Percentiles rank a stretch among this genome's conserved stretches.
phyloP scores from a whole-genome alignment of 805 yeast genomes.

The Candida railenensis region DNA sequence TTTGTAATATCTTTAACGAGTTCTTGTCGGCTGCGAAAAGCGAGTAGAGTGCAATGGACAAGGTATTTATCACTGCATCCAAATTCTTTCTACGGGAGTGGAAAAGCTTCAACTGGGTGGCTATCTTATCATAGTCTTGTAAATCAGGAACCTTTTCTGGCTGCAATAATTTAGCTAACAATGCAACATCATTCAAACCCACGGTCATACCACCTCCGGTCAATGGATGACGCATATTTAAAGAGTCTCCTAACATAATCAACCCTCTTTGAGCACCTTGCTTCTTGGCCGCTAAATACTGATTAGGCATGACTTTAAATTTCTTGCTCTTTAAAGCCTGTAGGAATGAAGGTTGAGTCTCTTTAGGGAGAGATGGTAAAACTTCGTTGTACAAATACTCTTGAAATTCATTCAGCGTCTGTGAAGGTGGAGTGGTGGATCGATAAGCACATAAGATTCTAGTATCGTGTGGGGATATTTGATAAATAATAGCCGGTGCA shows the following conservation, averaged over 20 bases:
- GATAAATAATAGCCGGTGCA: constrained; percentile 87
- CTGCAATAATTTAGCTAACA: constrained; percentile 62
- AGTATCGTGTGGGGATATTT: constrained; percentile 78
- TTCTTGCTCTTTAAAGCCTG: constrained; percentile 55
- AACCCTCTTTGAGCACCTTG: constrained; percentile 69
- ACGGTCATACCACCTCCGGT: constrained; percentile 99
- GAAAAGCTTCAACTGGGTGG: constrained; percentile 60
- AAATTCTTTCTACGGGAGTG: constrained; percentile 75
- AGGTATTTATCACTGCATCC: constrained; percentile 83
- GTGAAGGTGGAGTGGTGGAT: constrained; percentile 69
- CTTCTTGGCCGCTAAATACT: constrained; percentile 75
- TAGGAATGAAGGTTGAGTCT: constrained; percentile 64
- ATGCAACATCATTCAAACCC: constrained; percentile 80
- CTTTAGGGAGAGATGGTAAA: constrained; percentile 65
- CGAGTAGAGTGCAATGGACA: constrained; percentile 86
- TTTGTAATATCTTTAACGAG: constrained; percentile 68
- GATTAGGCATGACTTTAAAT: constrained; percentile 90
- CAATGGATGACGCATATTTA: constrained; percentile 96
- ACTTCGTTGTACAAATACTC: constrained; percentile 61
- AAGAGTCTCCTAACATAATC: constrained; percentile 85
- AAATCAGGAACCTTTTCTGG: constrained; percentile 55
- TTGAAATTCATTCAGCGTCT: constrained; percentile 52
- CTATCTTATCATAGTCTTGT: constrained; percentile 54
- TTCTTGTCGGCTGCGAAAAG: constrained; percentile 83
- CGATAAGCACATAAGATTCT: constrained; percentile 88